Evolutionary conservation across 1,284 basidiomycete species (phyloP).

Genomic region (Chalciporus sp.): DNA sequence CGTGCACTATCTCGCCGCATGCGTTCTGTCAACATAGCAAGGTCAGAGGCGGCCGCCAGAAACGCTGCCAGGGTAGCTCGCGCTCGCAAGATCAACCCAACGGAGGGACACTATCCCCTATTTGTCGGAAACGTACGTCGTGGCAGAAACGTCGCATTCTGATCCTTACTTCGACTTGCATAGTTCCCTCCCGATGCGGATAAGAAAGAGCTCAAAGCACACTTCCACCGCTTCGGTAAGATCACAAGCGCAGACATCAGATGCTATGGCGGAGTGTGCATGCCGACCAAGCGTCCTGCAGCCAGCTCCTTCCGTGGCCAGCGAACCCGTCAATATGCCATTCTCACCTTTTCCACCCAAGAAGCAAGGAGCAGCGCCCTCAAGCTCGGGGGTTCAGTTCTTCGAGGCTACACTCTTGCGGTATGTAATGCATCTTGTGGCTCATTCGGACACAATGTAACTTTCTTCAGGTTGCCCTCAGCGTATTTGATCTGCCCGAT

Average conservation of each 20-base stretch:
- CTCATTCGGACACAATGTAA: not conserved
- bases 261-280: slow-evolving; percentile 47
- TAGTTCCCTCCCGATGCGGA: slow-evolving; percentile 39
- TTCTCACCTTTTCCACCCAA: slow-evolving; percentile 45
- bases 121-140: slow-evolving; percentile 63
- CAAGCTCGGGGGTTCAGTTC: slow-evolving; percentile 36
- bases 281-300: slow-evolving; percentile 33
- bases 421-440: slow-evolving; percentile 33
- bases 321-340: slow-evolving; percentile 52
- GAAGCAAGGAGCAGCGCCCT: slow-evolving; percentile 44
- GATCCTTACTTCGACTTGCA: not conserved
- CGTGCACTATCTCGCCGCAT: slow-evolving; percentile 9
- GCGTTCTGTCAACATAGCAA: slow-evolving; percentile 19
- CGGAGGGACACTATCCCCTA: slow-evolving; percentile 36
- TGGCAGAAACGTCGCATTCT: not conserved
- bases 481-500: slow-evolving; percentile 55
- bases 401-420: slow-evolving; percentile 43
- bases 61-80: slow-evolving; percentile 23
- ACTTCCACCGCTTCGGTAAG: slow-evolving; percentile 48
- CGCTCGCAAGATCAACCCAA: slow-evolving; percentile 6
- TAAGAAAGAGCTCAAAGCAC: slow-evolving; percentile 36
- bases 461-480: slow-evolving; percentile 42
- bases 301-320: slow-evolving; percentile 29
- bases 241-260: slow-evolving; percentile 47
- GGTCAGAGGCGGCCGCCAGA: slow-evolving; percentile 20